These are phyloP conservation scores for Manihot esculenta DNA, from an alignment of 441 rosid genomes.

Conservation along the genomic window DNA sequence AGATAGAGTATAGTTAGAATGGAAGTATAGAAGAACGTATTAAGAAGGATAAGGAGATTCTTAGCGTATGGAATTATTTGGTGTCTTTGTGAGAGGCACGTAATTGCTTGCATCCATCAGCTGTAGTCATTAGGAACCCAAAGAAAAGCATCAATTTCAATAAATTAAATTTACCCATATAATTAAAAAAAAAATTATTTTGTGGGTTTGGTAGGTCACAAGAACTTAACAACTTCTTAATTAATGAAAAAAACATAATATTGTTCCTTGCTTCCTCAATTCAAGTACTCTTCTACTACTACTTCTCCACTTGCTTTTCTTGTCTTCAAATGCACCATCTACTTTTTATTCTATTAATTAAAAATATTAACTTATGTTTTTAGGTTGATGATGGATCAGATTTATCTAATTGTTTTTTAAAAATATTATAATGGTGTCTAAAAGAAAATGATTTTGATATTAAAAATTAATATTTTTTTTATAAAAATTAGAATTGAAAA, in stretches of 20 bases:
- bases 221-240: too few relatives aligned
- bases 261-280: conserved; percentile 17
- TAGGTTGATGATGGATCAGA: too few relatives aligned
- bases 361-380: not conserved
- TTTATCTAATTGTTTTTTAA: too few relatives aligned
- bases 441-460: too few relatives aligned
- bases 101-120: conserved; percentile 20
- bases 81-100: conserved; percentile 34
- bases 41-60: too few relatives aligned
- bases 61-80: not conserved
- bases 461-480: too few relatives aligned
- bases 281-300: conserved; percentile 13
- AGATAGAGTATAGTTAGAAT: too few relatives aligned
- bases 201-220: too few relatives aligned
- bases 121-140: conserved; percentile 19
- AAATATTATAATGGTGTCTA: too few relatives aligned
- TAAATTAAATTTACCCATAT: not conserved
- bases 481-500: too few relatives aligned
- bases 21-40: too few relatives aligned
- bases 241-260: not conserved
- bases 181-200: too few relatives aligned
- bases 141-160: conserved; percentile 33
- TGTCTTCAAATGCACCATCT: conserved; percentile 9
- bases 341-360: not conserved
- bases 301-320: conserved; percentile 22